phyloP scores from a whole-genome alignment of 2,329 filamentous ascomycete genomes.

The Chaetothyriales sp. region DNA sequence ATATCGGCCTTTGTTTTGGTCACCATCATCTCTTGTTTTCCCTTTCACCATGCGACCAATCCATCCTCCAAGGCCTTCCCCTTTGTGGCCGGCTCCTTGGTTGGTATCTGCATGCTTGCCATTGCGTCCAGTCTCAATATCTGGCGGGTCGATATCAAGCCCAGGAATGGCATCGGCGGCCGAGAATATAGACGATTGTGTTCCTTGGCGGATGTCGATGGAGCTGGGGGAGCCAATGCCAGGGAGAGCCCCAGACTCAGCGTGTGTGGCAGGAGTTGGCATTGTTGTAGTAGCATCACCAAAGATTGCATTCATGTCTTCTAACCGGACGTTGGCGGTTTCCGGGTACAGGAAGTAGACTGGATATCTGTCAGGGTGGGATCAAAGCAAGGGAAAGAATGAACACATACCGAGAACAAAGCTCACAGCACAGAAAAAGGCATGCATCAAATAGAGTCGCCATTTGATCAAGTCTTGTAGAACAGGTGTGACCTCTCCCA shows the following conservation, averaged over 20 bases:
- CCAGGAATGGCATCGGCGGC: constrained; percentile 60
- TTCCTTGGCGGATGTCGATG: constrained; percentile 40
- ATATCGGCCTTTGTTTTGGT: constrained; percentile 11
- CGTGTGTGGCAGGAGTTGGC: constrained; percentile 60
- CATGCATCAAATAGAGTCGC: constrained; percentile 87
- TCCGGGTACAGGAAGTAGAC: constrained; percentile 97
- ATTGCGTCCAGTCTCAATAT: constrained; percentile 36
- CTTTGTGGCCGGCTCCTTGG: constrained; percentile 22
- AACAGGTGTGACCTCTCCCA: constrained; percentile 87
- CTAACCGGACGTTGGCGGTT: constrained; percentile 82
- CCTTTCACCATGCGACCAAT: constrained; percentile 46
- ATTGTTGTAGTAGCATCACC: constrained; percentile 79
- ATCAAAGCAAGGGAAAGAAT: not conserved
- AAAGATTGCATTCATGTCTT: constrained; percentile 93
- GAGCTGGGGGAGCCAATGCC: constrained; percentile 62
- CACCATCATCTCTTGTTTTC: constrained; percentile 10
- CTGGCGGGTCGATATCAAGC: constrained; percentile 65
- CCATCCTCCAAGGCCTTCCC: constrained; percentile 52
- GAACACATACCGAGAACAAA: constrained; percentile 67
- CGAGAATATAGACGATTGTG: constrained; percentile 27
- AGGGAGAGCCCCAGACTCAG: constrained; percentile 71
- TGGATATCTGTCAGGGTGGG: constrained; percentile 25
- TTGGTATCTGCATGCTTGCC: constrained; percentile 30
- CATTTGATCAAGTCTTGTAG: constrained; percentile 84
- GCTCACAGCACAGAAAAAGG: constrained; percentile 89